Base-by-base conservation (phyloP, 352 stramenopile species). In the Phytophthora idaei region DNA sequence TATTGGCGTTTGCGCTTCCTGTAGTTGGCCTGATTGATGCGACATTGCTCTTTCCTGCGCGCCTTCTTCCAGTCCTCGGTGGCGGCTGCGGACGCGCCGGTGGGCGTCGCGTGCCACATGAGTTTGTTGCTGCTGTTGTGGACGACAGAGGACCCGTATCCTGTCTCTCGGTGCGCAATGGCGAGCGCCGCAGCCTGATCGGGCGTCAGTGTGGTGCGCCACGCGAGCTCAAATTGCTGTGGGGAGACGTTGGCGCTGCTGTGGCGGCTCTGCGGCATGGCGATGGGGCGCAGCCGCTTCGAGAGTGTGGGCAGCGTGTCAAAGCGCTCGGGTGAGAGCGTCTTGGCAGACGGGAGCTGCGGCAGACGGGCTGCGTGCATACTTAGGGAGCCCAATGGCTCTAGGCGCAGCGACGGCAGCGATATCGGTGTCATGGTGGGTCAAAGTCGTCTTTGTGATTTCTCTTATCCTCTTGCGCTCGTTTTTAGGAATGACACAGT, bases 1-100 rank as follows among this genome's bases (percentile, higher is more conserved):
- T 81, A 64, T 29, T 77, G 70, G n/a, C 75, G 77, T 54, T 88
- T 88, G 41, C 80, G 74, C 44, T 77, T 77, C 28, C 79, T 68
- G 63, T 88, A 88, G 56, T 83, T 86, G 39, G 80, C 80, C 54
- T 88, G 80, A 41, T 88, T 88, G 39, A 88, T 77, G 25, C 80
- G 80, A 31, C 80, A 88, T 41, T 88, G 80, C 58, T 88, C 79
- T 60, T 85, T 88, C 8, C 79, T 65, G 1, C 75, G 65, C 25
- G 63, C 69, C 47, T 78, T 81, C 64, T 86, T 88, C 69, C 69
- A 76, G 44, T 73, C 58, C 15, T 73, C 57, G 7, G 57, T 49
- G 17, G 17, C 14, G 4, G 36, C 27, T 4, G 53, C n/a, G 4
- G 28, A 32, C 4, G 28, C 11, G 0, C 25, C 17, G 0, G 6